phyloP scores from a whole-genome alignment of 1,284 basidiomycete species.

The Pseudozyma flocculosa region DNA sequence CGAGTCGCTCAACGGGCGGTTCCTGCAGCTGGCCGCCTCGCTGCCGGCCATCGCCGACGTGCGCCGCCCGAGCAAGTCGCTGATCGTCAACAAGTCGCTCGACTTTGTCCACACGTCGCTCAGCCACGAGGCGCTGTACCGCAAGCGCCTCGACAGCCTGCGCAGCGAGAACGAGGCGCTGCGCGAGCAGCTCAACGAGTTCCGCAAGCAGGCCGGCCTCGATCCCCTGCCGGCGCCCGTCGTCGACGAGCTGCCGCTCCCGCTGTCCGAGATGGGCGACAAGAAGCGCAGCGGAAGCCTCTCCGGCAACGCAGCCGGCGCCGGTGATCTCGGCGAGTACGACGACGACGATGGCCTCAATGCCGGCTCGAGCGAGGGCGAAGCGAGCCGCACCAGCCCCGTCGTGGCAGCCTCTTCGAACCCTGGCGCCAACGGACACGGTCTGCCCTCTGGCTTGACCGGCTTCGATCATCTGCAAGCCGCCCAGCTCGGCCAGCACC shows the following conservation, averaged over 20 bases:
- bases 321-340: conserved; percentile 24
- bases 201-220: conserved; percentile 31
- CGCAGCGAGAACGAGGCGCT: conserved; percentile 35
- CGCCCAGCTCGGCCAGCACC: conserved; percentile 8
- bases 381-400: conserved; percentile 27
- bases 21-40: conserved; percentile 44
- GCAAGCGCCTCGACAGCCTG: conserved; percentile 39
- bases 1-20: conserved; percentile 47
- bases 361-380: conserved; percentile 28
- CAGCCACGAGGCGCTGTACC: conserved; percentile 38
- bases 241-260: conserved; percentile 25
- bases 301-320: conserved; percentile 8
- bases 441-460: conserved; percentile 13
- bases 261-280: conserved; percentile 28
- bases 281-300: conserved; percentile 18
- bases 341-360: conserved; percentile 31
- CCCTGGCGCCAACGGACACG: conserved; percentile 18
- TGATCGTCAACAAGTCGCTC: conserved; percentile 51
- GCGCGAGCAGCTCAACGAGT: conserved; percentile 43
- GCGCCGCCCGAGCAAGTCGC: conserved; percentile 45
- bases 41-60: conserved; percentile 46
- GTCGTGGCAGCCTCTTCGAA: conserved; percentile 17
- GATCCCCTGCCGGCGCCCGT: conserved; percentile 21
- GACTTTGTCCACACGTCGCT: conserved; percentile 48
- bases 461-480: conserved; percentile 15